Conservation (phyloP, 768 basidiomycete genomes). For the Cystobasidium ongulense region DNA sequence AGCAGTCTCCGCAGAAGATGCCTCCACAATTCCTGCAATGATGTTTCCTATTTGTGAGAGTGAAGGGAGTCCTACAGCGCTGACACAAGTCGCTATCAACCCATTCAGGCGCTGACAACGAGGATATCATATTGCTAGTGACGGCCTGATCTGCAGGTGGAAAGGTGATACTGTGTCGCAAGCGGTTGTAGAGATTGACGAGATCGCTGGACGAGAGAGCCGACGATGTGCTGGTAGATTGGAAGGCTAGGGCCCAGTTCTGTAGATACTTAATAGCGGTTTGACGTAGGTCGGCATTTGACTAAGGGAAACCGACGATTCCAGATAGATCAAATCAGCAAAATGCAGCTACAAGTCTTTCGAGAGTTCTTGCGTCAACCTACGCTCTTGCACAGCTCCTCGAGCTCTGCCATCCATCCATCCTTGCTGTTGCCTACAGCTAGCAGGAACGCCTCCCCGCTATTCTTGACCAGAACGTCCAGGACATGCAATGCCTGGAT, state of each 20-base stretch:
- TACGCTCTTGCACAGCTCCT: slow-evolving; percentile 27
- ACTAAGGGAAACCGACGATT: neutral
- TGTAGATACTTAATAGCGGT: slow-evolving; percentile 72
- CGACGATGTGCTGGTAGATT: slow-evolving; percentile 53
- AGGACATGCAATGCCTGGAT: slow-evolving; percentile 55
- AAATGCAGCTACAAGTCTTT: neutral
- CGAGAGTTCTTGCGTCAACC: neutral
- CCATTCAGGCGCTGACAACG: slow-evolving; percentile 80
- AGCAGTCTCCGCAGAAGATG: slow-evolving; percentile 91
- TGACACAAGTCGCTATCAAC: slow-evolving; percentile 80
- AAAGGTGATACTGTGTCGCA: slow-evolving; percentile 67
- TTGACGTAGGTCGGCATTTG: slow-evolving; percentile 75
- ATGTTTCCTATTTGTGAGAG: slow-evolving; percentile 93
- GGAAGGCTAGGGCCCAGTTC: slow-evolving; percentile 86
- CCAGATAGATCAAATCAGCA: neutral
- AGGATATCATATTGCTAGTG: slow-evolving; percentile 78
- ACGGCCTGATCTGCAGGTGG: slow-evolving; percentile 68
- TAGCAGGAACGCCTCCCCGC: slow-evolving; percentile 77
- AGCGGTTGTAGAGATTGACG: slow-evolving; percentile 66
- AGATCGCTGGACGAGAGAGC: slow-evolving; percentile 45
- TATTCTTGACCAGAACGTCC: slow-evolving; percentile 92
- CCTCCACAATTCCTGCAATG: slow-evolving; percentile 97
- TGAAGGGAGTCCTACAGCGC: slow-evolving; percentile 79
- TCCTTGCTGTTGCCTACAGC: slow-evolving; percentile 54
- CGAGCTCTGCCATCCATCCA: slow-evolving; percentile 28